Conservation (phyloP, 75 land plant species). For the Cryptomeria japonica region DNA sequence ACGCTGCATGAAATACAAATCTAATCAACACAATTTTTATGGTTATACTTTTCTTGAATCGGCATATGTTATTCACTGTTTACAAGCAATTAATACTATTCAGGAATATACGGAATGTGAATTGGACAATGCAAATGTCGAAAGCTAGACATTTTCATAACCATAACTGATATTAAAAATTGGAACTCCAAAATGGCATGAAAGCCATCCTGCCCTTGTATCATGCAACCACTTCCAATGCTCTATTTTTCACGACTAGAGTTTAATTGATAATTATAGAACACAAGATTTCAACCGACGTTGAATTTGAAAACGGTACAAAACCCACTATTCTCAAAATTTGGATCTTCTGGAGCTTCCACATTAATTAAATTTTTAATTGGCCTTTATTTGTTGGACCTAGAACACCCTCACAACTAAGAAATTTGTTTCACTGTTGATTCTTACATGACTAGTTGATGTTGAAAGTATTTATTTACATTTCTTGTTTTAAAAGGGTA, state of each 20-base stretch:
- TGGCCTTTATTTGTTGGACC: background rate
- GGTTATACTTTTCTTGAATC: background rate
- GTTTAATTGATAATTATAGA: background rate
- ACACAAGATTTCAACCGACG: background rate
- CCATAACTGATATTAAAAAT: background rate
- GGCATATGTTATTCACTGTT: background rate
- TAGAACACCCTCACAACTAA: background rate
- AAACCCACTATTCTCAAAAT: background rate
- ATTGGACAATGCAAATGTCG: background rate
- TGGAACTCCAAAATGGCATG: background rate
- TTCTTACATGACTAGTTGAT: background rate
- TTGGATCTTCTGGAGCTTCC: background rate
- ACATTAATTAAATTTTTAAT: background rate
- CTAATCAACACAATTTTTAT: background rate
- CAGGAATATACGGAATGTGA: background rate
- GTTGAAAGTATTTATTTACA: background rate
- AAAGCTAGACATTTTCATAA: background rate
- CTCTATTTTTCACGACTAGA: background rate
- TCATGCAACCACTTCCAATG: background rate
- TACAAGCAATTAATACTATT: background rate
- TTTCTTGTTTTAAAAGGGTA: background rate
- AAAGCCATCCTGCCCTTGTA: background rate
- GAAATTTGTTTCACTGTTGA: background rate
- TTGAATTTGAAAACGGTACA: background rate
- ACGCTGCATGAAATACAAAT: conserved; percentile 53